phyloP scores from a whole-genome alignment of 768 basidiomycete genomes.

The Panaeolus papilionaceus region DNA sequence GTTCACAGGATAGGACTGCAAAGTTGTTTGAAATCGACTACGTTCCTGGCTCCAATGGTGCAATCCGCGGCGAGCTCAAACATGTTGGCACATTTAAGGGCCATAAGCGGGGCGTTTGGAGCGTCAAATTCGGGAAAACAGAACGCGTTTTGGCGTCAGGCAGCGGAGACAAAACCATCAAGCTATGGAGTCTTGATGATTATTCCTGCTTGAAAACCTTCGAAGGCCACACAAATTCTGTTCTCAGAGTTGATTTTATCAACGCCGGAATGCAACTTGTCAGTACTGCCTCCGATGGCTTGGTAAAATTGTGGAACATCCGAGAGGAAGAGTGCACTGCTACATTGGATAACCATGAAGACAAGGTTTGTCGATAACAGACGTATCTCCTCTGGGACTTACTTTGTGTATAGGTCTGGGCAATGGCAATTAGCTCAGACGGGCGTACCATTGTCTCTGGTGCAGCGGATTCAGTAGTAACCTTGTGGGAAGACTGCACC shows the following conservation, averaged over 20 bases:
- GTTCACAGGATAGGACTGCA: conserved; percentile 94
- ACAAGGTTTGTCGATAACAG: conserved; percentile 69
- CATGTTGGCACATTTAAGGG: conserved; percentile 91
- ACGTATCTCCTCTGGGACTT: neutral
- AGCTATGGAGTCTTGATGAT: conserved; percentile 93
- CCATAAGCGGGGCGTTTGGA: conserved; percentile 97
- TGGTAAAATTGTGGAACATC: conserved; percentile 96
- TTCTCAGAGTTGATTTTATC: conserved; percentile 91
- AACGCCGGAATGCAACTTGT: conserved; percentile 85
- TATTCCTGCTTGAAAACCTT: conserved; percentile 95
- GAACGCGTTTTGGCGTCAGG: conserved; percentile 91
- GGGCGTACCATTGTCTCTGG: conserved; percentile 90
- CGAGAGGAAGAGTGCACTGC: conserved; percentile 84
- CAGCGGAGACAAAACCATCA: conserved; percentile 94
- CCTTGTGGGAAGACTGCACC: conserved; percentile 96
- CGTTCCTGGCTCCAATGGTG: conserved; percentile 41
- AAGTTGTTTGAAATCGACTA: conserved; percentile 87
- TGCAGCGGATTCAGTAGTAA: conserved; percentile 94
- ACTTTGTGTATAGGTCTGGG: conserved; percentile 83
- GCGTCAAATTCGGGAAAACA: conserved; percentile 83
- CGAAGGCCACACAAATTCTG: conserved; percentile 98
- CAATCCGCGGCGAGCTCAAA: conserved; percentile 72
- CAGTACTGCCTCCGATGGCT: conserved; percentile 90
- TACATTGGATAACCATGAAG: conserved; percentile 97
- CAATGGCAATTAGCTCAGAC: conserved; percentile 81